Evolutionary conservation across 2,329 filamentous ascomycete species (phyloP).

Genomic region (Lecanicillium sp.): DNA sequence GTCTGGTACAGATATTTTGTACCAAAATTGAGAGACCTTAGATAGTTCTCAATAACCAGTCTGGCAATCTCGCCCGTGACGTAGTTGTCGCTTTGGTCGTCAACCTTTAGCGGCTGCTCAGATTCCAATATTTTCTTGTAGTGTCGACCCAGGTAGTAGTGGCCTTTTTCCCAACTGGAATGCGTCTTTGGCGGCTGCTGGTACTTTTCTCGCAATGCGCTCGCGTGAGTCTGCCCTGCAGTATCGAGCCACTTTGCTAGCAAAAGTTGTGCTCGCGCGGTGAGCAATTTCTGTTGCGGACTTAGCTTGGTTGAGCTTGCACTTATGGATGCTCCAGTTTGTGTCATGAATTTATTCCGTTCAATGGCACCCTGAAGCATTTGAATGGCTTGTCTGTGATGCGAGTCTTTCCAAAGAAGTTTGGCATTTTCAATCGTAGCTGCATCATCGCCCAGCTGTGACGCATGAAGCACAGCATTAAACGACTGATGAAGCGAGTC

Average conservation of each 20-base stretch:
- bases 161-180: conserved; percentile 84
- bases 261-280: conserved; percentile 74
- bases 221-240: conserved; percentile 85
- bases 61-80: conserved; percentile 77
- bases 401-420: conserved; percentile 85
- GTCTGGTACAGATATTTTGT: conserved; percentile 97
- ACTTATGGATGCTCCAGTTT: conserved; percentile 20
- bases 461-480: conserved; percentile 85
- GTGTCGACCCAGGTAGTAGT: conserved; percentile 93
- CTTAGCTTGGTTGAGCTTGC: conserved; percentile 24
- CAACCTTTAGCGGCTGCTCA: conserved; percentile 66
- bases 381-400: conserved; percentile 91
- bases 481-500: conserved; percentile 82
- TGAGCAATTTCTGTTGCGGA: conserved; percentile 49
- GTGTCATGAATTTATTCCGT: conserved; percentile 62
- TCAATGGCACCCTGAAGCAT: conserved; percentile 80
- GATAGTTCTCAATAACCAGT: conserved; percentile 87
- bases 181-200: conserved; percentile 66
- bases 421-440: conserved; percentile 92
- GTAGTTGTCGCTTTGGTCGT: conserved; percentile 69
- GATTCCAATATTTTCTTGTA: conserved; percentile 95
- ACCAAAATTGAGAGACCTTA: conserved; percentile 77
- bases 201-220: conserved; percentile 72
- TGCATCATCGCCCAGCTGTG: conserved; percentile 72
- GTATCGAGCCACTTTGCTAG: conserved; percentile 95